Evolutionary conservation across 257 asterid genomes (phyloP).

Genomic region (Primulina tabacum): DNA sequence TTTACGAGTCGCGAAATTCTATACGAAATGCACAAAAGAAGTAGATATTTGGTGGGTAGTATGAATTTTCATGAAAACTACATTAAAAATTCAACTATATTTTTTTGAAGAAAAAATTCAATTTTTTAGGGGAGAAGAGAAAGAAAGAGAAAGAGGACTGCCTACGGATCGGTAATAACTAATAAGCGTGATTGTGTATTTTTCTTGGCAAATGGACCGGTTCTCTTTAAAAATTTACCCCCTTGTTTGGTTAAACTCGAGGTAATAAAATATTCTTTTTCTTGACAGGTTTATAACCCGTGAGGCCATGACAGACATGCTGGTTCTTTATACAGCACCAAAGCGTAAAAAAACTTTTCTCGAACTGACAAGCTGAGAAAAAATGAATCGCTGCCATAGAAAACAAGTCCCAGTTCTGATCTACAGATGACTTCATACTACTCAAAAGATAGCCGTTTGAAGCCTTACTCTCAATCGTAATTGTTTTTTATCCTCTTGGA

Average conservation of each 20-base stretch:
- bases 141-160: too few relatives aligned
- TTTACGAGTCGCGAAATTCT: too few relatives aligned
- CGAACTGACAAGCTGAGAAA: constrained; percentile 34
- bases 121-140: too few relatives aligned
- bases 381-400: constrained; percentile 40
- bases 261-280: constrained; percentile 37
- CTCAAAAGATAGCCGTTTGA: constrained; percentile 22
- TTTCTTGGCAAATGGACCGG: not conserved
- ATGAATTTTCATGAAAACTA: not conserved
- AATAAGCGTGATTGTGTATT: not conserved
- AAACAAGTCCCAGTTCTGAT: constrained; percentile 33
- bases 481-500: constrained; percentile 15
- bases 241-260: constrained; percentile 31
- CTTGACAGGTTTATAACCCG: constrained; percentile 66
- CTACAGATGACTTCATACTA: constrained; percentile 23
- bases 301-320: constrained; percentile 90
- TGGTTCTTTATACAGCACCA: constrained; percentile 58
- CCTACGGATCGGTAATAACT: too few relatives aligned
- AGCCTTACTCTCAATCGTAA: constrained; percentile 19
- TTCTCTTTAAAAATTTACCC: constrained; percentile 19
- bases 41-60: too few relatives aligned
- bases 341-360: constrained; percentile 34
- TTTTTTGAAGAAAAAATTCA: too few relatives aligned
- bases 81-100: too few relatives aligned
- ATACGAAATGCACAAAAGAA: too few relatives aligned